phyloP scores from a whole-genome alignment of 768 basidiomycete species.

The Pleurotus djamor region DNA sequence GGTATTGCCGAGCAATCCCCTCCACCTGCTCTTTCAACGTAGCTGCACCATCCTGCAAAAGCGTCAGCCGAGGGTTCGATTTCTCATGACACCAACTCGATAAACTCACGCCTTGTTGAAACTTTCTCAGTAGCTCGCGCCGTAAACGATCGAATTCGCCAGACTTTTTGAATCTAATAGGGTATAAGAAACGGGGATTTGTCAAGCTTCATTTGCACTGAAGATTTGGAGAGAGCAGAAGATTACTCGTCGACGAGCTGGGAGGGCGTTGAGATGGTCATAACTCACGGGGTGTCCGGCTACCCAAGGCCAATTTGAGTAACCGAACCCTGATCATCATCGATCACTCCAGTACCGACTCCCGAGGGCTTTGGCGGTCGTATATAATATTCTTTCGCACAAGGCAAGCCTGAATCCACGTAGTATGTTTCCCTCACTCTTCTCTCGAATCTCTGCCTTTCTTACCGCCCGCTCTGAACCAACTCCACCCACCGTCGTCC shows the following conservation, averaged over 20 bases:
- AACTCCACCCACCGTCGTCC: background rate
- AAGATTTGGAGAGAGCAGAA: background rate
- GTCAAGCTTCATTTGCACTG: background rate
- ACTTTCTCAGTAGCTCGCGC: conserved; percentile 59
- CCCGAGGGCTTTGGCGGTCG: too few relatives aligned
- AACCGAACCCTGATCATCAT: background rate
- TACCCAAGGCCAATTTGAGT: background rate
- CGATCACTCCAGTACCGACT: background rate
- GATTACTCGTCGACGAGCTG: conserved; percentile 66
- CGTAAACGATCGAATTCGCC: conserved; percentile 77
- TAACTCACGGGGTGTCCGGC: conserved; percentile 12
- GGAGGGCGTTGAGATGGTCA: conserved; percentile 55
- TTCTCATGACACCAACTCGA: background rate
- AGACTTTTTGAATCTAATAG: conserved; percentile 69
- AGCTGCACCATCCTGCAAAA: conserved; percentile 46
- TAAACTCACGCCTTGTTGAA: conserved; percentile 56
- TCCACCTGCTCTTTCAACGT: conserved; percentile 57
- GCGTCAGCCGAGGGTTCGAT: conserved; percentile 1
- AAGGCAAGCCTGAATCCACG: background rate
- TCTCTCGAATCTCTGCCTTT: conserved; percentile 4
- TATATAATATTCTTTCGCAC: background rate
- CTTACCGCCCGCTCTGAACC: conserved; percentile 7
- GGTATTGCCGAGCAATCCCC: conserved; percentile 56
- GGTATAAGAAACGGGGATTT: background rate
- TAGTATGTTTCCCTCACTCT: conserved; percentile 3